phyloP scores from a whole-genome alignment of 805 yeast species.

The Wickerhamomyces hampshirensis region DNA sequence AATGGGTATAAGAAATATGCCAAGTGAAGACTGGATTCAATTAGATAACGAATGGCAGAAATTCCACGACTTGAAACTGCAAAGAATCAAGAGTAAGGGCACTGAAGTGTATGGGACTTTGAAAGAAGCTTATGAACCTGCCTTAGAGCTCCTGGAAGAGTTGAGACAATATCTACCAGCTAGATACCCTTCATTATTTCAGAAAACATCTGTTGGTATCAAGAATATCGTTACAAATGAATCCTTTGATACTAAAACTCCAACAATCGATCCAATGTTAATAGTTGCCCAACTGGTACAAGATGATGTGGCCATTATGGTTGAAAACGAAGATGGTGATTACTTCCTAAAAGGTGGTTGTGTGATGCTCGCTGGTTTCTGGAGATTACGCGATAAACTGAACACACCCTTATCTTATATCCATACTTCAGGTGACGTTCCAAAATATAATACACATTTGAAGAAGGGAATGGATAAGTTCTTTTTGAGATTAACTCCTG shows the following conservation, averaged over 20 bases:
- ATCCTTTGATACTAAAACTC: slow-evolving; percentile 29
- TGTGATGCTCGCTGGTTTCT: slow-evolving; percentile 61
- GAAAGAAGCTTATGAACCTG: slow-evolving; percentile 48
- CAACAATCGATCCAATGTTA: slow-evolving; percentile 50
- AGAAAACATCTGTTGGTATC: slow-evolving; percentile 14
- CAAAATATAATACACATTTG: slow-evolving; percentile 55
- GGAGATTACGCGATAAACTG: slow-evolving; percentile 61
- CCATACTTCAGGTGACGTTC: slow-evolving; percentile 66
- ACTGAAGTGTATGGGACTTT: slow-evolving; percentile 43
- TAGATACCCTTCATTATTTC: slow-evolving; percentile 53
- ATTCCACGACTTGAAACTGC: slow-evolving; percentile 47
- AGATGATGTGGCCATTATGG: slow-evolving; percentile 65
- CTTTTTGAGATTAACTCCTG: slow-evolving; percentile 50
- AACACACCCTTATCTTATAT: slow-evolving; percentile 50
- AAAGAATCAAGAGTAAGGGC: slow-evolving; percentile 43
- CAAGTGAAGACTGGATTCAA: slow-evolving; percentile 60
- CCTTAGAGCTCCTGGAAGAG: slow-evolving; percentile 51
- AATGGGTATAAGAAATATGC: slow-evolving; percentile 66
- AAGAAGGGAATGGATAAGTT: slow-evolving; percentile 63
- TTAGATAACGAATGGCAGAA: slow-evolving; percentile 61
- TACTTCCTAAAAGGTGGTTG: slow-evolving; percentile 57
- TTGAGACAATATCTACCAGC: slow-evolving; percentile 47
- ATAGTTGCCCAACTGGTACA: slow-evolving; percentile 55
- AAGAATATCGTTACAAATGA: slow-evolving; percentile 50
- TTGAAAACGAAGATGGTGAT: slow-evolving; percentile 54